Evolutionary conservation across 163 green algal species (phyloP).

Genomic region (Dunaliella salina): DNA sequence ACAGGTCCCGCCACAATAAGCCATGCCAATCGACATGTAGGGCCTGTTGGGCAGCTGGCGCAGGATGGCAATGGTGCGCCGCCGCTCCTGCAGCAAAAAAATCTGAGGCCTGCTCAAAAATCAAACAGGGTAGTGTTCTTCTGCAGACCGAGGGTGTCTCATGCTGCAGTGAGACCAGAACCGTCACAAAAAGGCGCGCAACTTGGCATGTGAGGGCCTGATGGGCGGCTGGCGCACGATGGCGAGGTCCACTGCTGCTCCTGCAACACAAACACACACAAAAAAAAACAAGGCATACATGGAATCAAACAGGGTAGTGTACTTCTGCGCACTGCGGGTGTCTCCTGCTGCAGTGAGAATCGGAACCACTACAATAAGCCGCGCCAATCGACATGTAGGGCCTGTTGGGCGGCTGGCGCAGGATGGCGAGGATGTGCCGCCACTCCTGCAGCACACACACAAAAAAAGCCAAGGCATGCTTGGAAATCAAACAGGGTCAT

Average conservation of each 20-base stretch:
- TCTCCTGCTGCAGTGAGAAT: conserved; percentile 60
- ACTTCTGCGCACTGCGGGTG: too few species aligned
- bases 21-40: conserved; percentile 57
- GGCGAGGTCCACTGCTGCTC: conserved; percentile 39
- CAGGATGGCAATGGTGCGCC: conserved; percentile 59
- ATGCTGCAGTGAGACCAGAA: conserved; percentile 63
- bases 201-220: conserved; percentile 57
- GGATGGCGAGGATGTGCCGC: conserved; percentile 48
- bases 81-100: neutral
- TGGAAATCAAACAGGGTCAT: too few species aligned
- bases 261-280: neutral
- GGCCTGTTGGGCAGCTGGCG: conserved; percentile 72
- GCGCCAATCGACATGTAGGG: conserved; percentile 57
- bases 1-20: conserved; percentile 85
- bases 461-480: too few species aligned
- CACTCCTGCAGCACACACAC: conserved; percentile 32
- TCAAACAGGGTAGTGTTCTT: too few species aligned
- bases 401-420: conserved; percentile 76
- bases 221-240: conserved; percentile 74
- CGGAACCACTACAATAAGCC: conserved; percentile 87
- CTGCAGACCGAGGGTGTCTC: too few species aligned
- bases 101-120: too few species aligned
- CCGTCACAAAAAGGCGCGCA: conserved; percentile 83
- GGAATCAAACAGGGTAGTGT: neutral
- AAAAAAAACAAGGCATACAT: neutral